Conservation (phyloP, 306 rosid genomes). For the Cucumis cinereus region DNA sequence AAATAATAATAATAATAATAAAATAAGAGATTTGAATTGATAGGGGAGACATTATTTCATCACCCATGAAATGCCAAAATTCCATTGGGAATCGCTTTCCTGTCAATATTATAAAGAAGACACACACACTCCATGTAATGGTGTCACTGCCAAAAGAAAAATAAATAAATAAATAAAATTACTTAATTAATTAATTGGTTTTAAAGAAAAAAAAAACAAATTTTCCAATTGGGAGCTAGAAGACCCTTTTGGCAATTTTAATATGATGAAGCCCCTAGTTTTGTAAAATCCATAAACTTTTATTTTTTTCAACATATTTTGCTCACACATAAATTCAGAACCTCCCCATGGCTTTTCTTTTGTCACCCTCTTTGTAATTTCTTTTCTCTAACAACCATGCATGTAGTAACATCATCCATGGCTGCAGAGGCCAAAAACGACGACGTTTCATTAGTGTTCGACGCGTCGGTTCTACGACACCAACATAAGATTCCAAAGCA, state of each 20-base stretch:
- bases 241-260: constrained; percentile 5
- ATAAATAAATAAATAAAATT: fast-evolving
- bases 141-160: constrained; percentile 6
- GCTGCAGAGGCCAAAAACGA: constrained; percentile 18
- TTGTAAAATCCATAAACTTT: constrained; percentile 12
- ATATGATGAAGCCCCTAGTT: background rate
- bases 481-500: constrained; percentile 47
- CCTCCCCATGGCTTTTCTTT: constrained; percentile 59
- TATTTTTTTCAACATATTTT: constrained; percentile 13
- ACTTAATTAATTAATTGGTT: background rate
- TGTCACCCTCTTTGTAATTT: constrained; percentile 18
- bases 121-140: constrained; percentile 22
- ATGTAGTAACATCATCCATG: constrained; percentile 26
- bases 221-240: background rate
- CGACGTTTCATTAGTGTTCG: constrained; percentile 38
- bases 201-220: background rate
- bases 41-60: constrained; percentile 19
- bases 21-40: background rate
- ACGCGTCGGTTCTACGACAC: constrained; percentile 47
- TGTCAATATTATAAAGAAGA: constrained; percentile 33
- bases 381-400: constrained; percentile 4
- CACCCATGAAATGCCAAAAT: constrained; percentile 35
- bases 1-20: background rate
- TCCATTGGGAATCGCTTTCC: constrained; percentile 51
- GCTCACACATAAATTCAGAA: constrained; percentile 33